Conservation (phyloP, 306 rosid genomes). For the Pyrus betulifolia region DNA sequence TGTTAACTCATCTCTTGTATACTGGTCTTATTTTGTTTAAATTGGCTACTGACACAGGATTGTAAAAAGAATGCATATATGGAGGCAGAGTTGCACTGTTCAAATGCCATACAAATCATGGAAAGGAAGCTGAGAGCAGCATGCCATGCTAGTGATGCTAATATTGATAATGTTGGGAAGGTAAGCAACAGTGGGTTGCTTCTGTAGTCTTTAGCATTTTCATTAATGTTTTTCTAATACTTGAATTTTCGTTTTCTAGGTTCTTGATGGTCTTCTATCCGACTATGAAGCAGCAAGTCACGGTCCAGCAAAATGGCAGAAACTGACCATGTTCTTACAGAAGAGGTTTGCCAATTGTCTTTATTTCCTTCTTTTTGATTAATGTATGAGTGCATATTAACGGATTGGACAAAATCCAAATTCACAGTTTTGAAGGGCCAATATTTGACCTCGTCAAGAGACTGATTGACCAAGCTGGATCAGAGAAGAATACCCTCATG, state of each 20-base stretch:
- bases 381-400: not conserved
- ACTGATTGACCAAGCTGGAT: slow-evolving; percentile 64
- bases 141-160: slow-evolving; percentile 79
- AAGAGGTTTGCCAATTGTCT: slow-evolving; percentile 55
- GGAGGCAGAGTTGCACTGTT: slow-evolving; percentile 84
- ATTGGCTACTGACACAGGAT: slow-evolving; percentile 53
- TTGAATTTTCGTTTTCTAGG: slow-evolving; percentile 38
- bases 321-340: slow-evolving; percentile 60
- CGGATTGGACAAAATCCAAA: not conserved
- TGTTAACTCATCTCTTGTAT: not conserved
- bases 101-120: slow-evolving; percentile 78
- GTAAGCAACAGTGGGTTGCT: slow-evolving; percentile 24
- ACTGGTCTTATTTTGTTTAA: slow-evolving; percentile 10
- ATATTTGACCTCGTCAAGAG: slow-evolving; percentile 64
- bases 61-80: slow-evolving; percentile 66
- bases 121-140: slow-evolving; percentile 86
- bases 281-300: slow-evolving; percentile 71
- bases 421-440: slow-evolving; percentile 82
- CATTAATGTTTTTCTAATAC: not conserved
- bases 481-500: slow-evolving; percentile 59
- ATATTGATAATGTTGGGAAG: slow-evolving; percentile 65
- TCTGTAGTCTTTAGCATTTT: not conserved
- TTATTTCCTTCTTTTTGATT: not conserved
- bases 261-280: slow-evolving; percentile 75
- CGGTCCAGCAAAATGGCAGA: slow-evolving; percentile 93